Percentiles rank a stretch among this genome's conserved stretches.
phyloP scores from a whole-genome alignment of 164 flowering plant species.

The Aristolochia californica region DNA sequence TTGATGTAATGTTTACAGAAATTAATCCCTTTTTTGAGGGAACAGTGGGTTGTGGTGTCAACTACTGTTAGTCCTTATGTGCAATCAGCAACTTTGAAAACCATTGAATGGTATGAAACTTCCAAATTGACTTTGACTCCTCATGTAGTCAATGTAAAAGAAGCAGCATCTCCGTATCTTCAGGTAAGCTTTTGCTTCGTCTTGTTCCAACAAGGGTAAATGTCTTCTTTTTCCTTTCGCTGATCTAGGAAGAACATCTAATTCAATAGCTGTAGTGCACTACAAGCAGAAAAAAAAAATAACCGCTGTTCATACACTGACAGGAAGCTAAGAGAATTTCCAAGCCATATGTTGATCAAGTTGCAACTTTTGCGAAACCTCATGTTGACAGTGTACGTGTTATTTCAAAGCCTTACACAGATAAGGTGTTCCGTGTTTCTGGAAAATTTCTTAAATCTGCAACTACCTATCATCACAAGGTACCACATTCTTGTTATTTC shows the following conservation, averaged over 20 bases:
- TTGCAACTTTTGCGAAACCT: constrained; percentile 54
- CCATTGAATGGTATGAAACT: constrained; percentile 50
- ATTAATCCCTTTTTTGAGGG: constrained; percentile 61
- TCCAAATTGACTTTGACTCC: constrained; percentile 53
- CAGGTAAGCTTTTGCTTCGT: constrained; percentile 37
- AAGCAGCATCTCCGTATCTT: constrained; percentile 59
- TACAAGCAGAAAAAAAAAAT: background rate
- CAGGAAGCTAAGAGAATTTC: constrained; percentile 71
- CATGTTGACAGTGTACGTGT: constrained; percentile 60
- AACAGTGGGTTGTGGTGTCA: constrained; percentile 43
- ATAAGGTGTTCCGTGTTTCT: constrained; percentile 39
- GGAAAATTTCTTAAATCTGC: constrained; percentile 58
- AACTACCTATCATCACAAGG: constrained; percentile 64
- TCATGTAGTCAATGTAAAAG: constrained; percentile 48
- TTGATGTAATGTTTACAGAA: constrained; percentile 31
- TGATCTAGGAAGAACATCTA: no score
- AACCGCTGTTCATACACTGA: constrained; percentile 4
- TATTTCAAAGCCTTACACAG: constrained; percentile 63
- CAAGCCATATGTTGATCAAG: constrained; percentile 69
- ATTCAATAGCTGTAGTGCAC: no score
- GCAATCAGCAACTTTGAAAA: constrained; percentile 29
- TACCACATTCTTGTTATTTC: constrained; percentile 7
- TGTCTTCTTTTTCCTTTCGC: no score
- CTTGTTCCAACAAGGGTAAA: no score
- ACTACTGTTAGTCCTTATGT: constrained; percentile 58